phyloP scores from a whole-genome alignment of 176 grass and related monocot species.

The Hyparrhenia diplandra region DNA sequence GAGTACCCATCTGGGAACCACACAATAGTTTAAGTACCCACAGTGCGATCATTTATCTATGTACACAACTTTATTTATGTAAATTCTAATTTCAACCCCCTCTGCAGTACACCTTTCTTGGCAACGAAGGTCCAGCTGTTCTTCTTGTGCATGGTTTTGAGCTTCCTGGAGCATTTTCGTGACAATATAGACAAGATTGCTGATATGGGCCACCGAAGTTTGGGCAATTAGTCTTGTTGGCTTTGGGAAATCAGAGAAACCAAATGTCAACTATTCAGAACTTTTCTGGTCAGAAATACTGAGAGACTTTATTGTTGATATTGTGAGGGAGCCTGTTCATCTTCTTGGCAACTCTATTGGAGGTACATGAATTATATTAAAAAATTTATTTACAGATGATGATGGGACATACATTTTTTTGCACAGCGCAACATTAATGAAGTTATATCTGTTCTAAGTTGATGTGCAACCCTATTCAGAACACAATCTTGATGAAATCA shows the following conservation, averaged over 20 bases:
- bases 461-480: too few species aligned
- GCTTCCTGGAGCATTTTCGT: constrained; percentile 88
- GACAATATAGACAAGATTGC: constrained; percentile 70
- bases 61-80: constrained; percentile 18
- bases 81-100: constrained; percentile 27
- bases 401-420: background rate
- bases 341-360: constrained; percentile 96
- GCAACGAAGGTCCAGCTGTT: constrained; percentile 63
- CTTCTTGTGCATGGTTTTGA: constrained; percentile 95
- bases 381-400: constrained; percentile 7
- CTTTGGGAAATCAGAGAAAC: constrained; percentile 91
- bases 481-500: background rate
- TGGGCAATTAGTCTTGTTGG: constrained; percentile 91
- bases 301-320: constrained; percentile 76
- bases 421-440: background rate
- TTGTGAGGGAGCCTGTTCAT: constrained; percentile 77
- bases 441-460: background rate
- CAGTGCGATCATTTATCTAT: too few species aligned
- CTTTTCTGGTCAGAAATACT: constrained; percentile 89
- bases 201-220: constrained; percentile 63
- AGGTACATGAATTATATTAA: constrained; percentile 48
- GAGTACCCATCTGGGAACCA: too few species aligned
- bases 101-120: constrained; percentile 69
- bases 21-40: too few species aligned
- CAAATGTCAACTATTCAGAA: constrained; percentile 75